phyloP scores from a whole-genome alignment of 2,329 filamentous ascomycete species.

The Pseudogymnoascus sp. region DNA sequence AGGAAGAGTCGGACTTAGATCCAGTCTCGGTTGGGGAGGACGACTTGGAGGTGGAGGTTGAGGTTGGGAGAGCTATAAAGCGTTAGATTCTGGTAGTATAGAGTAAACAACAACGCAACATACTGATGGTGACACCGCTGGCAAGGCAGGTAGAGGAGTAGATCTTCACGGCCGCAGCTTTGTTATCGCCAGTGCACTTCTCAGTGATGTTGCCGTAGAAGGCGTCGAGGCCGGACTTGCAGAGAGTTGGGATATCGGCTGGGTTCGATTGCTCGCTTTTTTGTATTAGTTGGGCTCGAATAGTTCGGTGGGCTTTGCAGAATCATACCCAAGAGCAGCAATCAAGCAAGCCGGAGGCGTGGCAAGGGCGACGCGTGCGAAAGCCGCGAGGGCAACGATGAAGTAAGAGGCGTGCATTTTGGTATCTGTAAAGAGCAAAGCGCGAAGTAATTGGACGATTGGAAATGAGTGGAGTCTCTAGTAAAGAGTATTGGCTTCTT shows the following conservation, averaged over 20 bases:
- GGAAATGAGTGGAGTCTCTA: background rate
- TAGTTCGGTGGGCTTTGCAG: background rate
- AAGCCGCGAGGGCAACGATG: constrained; percentile 18
- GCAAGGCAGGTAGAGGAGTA: constrained; percentile 19
- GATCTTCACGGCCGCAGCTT: constrained; percentile 15
- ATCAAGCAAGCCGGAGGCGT: constrained; percentile 24
- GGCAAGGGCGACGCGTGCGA: constrained; percentile 18
- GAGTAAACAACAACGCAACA: background rate
- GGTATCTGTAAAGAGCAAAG: constrained; percentile 7
- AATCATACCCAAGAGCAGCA: constrained; percentile 19
- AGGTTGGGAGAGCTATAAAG: constrained; percentile 14
- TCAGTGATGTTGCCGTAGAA: constrained; percentile 39
- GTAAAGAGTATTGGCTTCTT: background rate
- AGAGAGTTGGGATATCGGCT: constrained; percentile 18
- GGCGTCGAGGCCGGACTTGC: constrained; percentile 34
- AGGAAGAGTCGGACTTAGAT: constrained; percentile 10
- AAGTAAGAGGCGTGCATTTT: constrained; percentile 21
- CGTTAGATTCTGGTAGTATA: background rate
- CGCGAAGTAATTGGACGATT: background rate
- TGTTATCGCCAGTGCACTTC: constrained; percentile 32
- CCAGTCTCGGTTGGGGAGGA: constrained; percentile 15
- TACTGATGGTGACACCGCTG: constrained; percentile 17
- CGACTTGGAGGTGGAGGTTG: constrained; percentile 12
- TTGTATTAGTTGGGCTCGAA: background rate
- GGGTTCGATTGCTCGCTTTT: constrained; percentile 18